Conservation (phyloP, 2,329 filamentous ascomycete species). For the Volutella citrinella region DNA sequence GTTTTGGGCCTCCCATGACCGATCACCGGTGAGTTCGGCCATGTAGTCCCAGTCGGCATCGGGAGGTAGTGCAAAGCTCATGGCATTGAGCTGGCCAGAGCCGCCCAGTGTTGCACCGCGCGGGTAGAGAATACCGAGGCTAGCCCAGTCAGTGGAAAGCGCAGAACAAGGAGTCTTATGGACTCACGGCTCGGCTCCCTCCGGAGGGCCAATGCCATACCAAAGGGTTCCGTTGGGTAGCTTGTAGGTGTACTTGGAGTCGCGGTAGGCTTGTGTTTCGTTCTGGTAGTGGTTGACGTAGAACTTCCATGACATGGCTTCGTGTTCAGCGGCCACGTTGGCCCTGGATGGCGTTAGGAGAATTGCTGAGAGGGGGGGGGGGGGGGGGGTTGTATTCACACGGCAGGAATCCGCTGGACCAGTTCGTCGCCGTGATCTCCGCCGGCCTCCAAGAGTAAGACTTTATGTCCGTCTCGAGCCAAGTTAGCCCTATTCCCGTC, state of each 20-base stretch:
- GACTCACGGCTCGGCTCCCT: conserved; percentile 21
- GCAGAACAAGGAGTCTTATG: background rate
- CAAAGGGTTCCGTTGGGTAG: conserved; percentile 15
- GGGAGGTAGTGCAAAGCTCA: conserved; percentile 16
- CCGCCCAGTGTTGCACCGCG: conserved; percentile 18
- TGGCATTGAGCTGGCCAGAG: conserved; percentile 16
- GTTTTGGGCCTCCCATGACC: conserved; percentile 36
- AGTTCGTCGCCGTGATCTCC: conserved; percentile 43
- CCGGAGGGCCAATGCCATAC: conserved; percentile 30
- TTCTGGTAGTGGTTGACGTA: conserved; percentile 56
- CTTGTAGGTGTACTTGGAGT: conserved; percentile 19
- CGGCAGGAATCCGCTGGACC: conserved; percentile 12
- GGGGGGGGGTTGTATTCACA: too few species aligned
- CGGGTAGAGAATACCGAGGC: conserved; percentile 19
- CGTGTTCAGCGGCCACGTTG: conserved; percentile 8
- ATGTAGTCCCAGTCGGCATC: conserved; percentile 30
- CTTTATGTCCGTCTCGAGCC: conserved; percentile 51
- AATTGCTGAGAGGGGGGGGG: background rate
- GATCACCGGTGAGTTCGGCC: conserved; percentile 38
- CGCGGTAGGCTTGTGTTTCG: conserved; percentile 14
- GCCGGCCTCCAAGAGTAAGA: conserved; percentile 56
- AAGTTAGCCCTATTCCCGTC: conserved; percentile 37
- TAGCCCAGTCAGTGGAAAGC: conserved; percentile 1
- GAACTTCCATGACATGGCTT: conserved; percentile 49
- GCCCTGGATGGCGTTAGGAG: conserved; percentile 4